These are phyloP conservation scores for Penicillium crustosum DNA, from an alignment of 2,329 filamentous ascomycete genomes.

Conservation along the genomic window DNA sequence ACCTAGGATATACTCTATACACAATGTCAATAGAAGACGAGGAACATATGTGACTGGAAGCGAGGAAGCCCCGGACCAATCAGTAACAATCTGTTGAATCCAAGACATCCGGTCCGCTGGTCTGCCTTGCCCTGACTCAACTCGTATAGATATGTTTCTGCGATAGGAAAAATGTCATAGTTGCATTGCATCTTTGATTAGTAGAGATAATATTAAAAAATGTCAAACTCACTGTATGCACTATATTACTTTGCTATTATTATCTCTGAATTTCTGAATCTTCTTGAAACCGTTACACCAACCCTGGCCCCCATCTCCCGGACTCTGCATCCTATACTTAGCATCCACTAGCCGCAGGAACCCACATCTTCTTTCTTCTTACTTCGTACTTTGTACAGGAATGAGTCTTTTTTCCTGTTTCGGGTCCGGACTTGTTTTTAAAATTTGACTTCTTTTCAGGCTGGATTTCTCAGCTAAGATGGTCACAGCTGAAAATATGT, in stretches of 20 bases:
- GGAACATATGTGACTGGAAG: neutral
- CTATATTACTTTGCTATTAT: neutral
- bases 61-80: neutral
- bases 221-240: neutral
- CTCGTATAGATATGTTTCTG: neutral
- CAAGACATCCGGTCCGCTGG: neutral
- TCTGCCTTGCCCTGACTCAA: conserved; percentile 9
- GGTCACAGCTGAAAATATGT: neutral
- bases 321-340: conserved; percentile 7
- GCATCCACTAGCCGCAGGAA: neutral
- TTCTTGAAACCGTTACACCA: conserved; percentile 5
- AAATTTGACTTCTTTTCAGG: neutral
- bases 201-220: neutral
- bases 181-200: neutral
- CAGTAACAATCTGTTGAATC: neutral
- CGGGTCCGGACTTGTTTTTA: neutral
- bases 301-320: conserved; percentile 2
- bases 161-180: neutral
- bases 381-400: neutral
- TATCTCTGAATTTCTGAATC: neutral
- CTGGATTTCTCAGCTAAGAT: neutral
- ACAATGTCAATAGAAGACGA: neutral
- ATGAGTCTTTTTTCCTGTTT: neutral
- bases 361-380: neutral
- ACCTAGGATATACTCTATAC: neutral